Evolutionary conservation across 306 rosid species (phyloP), one percentile per base, ranked within the genome.

Genomic region (Pterocarpus santalinus): DNA sequence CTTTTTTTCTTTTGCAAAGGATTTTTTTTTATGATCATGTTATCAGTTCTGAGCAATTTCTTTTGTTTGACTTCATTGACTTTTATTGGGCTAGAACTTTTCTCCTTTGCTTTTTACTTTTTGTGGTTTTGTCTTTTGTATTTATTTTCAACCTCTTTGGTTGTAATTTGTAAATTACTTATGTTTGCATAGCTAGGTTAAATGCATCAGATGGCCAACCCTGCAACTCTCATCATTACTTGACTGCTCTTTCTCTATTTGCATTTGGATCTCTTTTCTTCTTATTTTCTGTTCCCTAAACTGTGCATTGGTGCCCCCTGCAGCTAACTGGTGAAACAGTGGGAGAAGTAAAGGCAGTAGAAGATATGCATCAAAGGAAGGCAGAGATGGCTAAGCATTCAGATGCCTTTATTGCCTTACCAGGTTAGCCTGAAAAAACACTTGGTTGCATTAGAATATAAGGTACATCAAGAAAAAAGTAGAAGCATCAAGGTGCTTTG

Each of bases 311-410:
- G 60, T 70, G 49, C 66, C 79, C 81, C 89, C 83, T 83, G 85
- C 91, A 95, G 99, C 81, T 95, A 79, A 95, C 98, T 86, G 98
- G 99, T 64, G 99, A 90, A 89, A 93, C 99, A 72, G 94, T 93
- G 76, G 99, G 99, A 82, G 99, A 95, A 81, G 97, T 95, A 87
- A 95, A 95, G 82, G 93, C 99, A 69, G 99, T 93, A 55, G 98
- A 98, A 73, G 99, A 90, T 84, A 95, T 95, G 98, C 99, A 95
- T 75, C 97, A 93, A 89, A 91, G 99, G 82, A 95, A 95, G 83
- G 99, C 98, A 81, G 99, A 95, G 90, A 95, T 95, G 99, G 96
- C 98, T 64, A 89, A 77, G 93, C 99, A 93, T 83, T 95, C 98
- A 32, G 99, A 95, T 88, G 99, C 99, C 73, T 95, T 95, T 87